Conservation (phyloP, 306 rosid species). For the Cajanus cajan region DNA sequence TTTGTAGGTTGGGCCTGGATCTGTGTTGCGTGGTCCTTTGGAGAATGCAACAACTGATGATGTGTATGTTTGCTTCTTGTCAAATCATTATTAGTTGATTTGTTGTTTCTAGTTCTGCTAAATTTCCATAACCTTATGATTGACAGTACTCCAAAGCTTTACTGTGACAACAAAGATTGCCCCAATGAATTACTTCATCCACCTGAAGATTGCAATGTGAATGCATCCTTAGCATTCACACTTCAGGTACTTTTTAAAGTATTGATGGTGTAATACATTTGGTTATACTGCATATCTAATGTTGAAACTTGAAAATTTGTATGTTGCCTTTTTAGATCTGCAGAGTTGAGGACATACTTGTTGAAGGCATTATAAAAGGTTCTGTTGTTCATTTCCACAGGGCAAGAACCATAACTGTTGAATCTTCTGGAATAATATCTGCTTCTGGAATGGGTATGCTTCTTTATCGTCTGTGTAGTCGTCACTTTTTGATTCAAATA, state of each 20-base stretch:
- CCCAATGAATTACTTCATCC: constrained; percentile 83
- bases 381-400: constrained; percentile 97
- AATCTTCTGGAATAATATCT: constrained; percentile 74
- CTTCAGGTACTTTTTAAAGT: constrained; percentile 67
- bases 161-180: constrained; percentile 71
- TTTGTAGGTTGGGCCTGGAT: constrained; percentile 89
- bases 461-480: not conserved
- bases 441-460: constrained; percentile 93
- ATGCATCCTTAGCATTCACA: constrained; percentile 89
- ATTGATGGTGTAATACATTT: constrained; percentile 12
- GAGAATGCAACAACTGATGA: constrained; percentile 76
- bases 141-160: constrained; percentile 81
- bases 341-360: constrained; percentile 87
- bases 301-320: constrained; percentile 36
- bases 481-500: constrained; percentile 17
- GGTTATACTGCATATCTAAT: constrained; percentile 13
- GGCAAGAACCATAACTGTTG: constrained; percentile 83
- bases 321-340: constrained; percentile 65
- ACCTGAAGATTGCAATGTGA: constrained; percentile 99
- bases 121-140: constrained; percentile 25
- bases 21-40: constrained; percentile 92
- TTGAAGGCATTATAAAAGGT: constrained; percentile 90
- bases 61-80: constrained; percentile 61
- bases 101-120: constrained; percentile 17
- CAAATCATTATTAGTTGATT: constrained; percentile 26